These are phyloP conservation scores for Cystobasidium pallidum DNA, from an alignment of 1,284 basidiomycete species.

Conservation along the genomic window DNA sequence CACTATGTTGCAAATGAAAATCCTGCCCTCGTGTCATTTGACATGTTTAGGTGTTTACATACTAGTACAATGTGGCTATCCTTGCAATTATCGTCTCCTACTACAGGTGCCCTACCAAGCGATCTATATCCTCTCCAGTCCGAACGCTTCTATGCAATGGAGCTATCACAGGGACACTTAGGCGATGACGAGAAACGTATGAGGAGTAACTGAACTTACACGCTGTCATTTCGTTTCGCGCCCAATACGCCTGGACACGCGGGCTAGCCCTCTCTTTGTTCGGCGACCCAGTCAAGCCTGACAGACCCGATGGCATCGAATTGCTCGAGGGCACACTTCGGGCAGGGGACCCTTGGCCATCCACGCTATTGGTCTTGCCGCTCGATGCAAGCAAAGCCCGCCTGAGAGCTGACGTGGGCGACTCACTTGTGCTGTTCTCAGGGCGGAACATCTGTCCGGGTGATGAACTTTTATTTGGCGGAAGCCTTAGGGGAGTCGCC, in stretches of 20 bases:
- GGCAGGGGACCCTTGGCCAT: neutral
- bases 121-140: constrained; percentile 28
- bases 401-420: constrained; percentile 29
- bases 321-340: constrained; percentile 12
- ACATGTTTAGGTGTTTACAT: neutral
- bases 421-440: constrained; percentile 17
- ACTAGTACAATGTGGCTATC: neutral
- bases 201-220: neutral
- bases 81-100: neutral
- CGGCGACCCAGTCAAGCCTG: constrained; percentile 6
- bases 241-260: constrained; percentile 42
- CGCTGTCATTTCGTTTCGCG: constrained; percentile 22
- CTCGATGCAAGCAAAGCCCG: constrained; percentile 32
- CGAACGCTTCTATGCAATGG: constrained; percentile 32
- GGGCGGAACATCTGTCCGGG: constrained; percentile 26
- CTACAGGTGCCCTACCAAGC: constrained; percentile 5
- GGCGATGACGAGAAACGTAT: neutral
- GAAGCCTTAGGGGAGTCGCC: neutral
- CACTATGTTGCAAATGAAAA: neutral
- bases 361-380: neutral
- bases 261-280: constrained; percentile 28
- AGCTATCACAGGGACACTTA: neutral
- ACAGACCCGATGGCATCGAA: constrained; percentile 25
- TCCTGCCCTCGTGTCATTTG: too few relatives aligned
- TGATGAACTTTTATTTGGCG: constrained; percentile 13